Conservation (phyloP, 306 rosid species). For the Prunus kanzakura region DNA sequence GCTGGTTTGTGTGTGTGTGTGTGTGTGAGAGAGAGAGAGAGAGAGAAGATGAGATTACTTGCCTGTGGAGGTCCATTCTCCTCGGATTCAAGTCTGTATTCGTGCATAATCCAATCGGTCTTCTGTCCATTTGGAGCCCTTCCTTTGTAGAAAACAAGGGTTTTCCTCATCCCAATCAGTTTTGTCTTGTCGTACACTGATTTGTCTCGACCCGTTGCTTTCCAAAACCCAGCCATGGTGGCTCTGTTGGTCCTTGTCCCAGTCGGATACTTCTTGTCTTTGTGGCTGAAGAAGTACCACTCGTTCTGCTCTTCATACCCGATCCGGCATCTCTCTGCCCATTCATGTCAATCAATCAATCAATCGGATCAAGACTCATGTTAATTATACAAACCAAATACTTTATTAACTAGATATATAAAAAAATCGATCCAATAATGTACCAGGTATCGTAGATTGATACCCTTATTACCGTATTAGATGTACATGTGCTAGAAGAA, state of each 20-base stretch:
- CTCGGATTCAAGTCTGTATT: conserved; percentile 76
- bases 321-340: conserved; percentile 82
- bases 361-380: not conserved
- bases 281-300: conserved; percentile 95
- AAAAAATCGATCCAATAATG: too few species aligned
- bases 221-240: conserved; percentile 92
- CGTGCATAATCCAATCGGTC: conserved; percentile 96
- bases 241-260: conserved; percentile 97
- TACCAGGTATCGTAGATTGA: not conserved
- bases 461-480: not conserved
- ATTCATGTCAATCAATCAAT: not conserved
- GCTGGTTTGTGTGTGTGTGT: not conserved
- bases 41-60: conserved; percentile 22
- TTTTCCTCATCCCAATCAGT: conserved; percentile 91
- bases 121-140: conserved; percentile 96
- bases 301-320: conserved; percentile 91
- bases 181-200: conserved; percentile 70
- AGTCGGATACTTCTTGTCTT: conserved; percentile 95
- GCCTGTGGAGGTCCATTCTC: conserved; percentile 90
- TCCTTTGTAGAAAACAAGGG: conserved; percentile 92
- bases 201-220: conserved; percentile 94
- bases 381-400: too few species aligned
- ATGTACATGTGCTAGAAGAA: too few species aligned
- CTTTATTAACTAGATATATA: too few species aligned
- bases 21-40: too few species aligned